These are phyloP conservation scores for Pichia thaimueangensis DNA, from an alignment of 805 yeast genomes.

Conservation along the genomic window DNA sequence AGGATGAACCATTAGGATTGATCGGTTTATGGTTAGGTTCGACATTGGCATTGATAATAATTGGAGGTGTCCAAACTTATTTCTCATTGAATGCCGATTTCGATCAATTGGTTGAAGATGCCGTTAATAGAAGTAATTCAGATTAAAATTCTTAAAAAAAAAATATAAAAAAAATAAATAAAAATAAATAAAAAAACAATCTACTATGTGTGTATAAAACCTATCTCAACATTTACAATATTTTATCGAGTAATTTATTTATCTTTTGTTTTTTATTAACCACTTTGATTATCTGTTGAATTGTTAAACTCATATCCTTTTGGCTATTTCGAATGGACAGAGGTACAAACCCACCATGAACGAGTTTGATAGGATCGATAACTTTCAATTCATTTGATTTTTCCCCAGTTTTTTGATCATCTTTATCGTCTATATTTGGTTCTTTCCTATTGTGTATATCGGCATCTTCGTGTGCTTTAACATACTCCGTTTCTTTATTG, in stretches of 20 bases:
- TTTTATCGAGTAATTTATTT: constrained; percentile 3
- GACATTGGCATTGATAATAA: constrained; percentile 30
- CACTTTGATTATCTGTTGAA: constrained; percentile 13
- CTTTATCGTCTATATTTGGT: constrained; percentile 13
- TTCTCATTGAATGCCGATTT: constrained; percentile 43
- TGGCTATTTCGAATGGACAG: constrained; percentile 18
- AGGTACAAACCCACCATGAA: constrained; percentile 26
- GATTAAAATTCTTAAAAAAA: constrained; percentile 13
- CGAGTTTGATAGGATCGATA: constrained; percentile 20
- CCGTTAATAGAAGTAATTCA: constrained; percentile 31
- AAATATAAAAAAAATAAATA: neutral
- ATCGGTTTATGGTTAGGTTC: constrained; percentile 33
- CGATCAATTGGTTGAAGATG: constrained; percentile 43
- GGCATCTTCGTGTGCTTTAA: constrained; percentile 13
- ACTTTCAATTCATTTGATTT: constrained; percentile 1
- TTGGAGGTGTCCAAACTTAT: constrained; percentile 45
- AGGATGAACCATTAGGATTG: constrained; percentile 31
- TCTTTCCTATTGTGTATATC: neutral
- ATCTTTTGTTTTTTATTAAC: constrained; percentile 11
- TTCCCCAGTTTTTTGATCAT: constrained; percentile 9
- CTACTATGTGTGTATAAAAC: neutral
- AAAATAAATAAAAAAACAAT: neutral
- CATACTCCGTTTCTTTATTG: constrained; percentile 12
- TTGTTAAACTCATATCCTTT: constrained; percentile 7
- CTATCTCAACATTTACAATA: neutral